Conservation (phyloP, 2,329 filamentous ascomycete species). For the Penicillium sp. region DNA sequence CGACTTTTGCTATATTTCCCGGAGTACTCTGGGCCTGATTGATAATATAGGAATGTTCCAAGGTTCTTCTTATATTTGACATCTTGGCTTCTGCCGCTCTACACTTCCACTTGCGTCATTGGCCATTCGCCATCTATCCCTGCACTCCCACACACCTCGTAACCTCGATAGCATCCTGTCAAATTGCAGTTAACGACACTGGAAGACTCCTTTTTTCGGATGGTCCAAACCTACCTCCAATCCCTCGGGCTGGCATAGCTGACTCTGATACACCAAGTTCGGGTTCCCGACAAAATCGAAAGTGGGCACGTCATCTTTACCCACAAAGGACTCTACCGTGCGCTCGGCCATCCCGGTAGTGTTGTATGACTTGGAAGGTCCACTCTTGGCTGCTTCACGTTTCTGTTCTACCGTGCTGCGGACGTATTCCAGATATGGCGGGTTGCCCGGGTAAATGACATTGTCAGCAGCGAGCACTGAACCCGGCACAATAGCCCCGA, state of each 20-base stretch:
- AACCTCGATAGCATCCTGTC: slow-evolving; percentile 28
- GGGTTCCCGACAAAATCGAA: slow-evolving; percentile 47
- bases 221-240: slow-evolving; percentile 16
- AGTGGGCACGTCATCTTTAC: slow-evolving; percentile 13
- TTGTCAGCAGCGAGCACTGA: slow-evolving; percentile 38
- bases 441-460: slow-evolving; percentile 37
- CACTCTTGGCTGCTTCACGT: slow-evolving; percentile 30
- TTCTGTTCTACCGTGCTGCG: slow-evolving; percentile 57
- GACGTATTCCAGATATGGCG: slow-evolving; percentile 53
- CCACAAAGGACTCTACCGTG: slow-evolving; percentile 16
- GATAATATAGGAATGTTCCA: neutral
- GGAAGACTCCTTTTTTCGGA: neutral
- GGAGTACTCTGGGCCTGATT: slow-evolving; percentile 8
- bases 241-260: slow-evolving; percentile 36
- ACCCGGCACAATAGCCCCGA: slow-evolving; percentile 55
- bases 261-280: slow-evolving; percentile 56
- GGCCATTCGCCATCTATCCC: slow-evolving; percentile 2
- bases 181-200: neutral
- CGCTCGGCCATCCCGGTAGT: slow-evolving; percentile 12
- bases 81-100: neutral
- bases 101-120: neutral
- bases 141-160: slow-evolving; percentile 26
- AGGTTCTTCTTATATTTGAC: neutral
- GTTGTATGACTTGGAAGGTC: slow-evolving; percentile 14
- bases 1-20: neutral